Conservation (phyloP, 768 basidiomycete genomes). For the Agaricus bisporus region DNA sequence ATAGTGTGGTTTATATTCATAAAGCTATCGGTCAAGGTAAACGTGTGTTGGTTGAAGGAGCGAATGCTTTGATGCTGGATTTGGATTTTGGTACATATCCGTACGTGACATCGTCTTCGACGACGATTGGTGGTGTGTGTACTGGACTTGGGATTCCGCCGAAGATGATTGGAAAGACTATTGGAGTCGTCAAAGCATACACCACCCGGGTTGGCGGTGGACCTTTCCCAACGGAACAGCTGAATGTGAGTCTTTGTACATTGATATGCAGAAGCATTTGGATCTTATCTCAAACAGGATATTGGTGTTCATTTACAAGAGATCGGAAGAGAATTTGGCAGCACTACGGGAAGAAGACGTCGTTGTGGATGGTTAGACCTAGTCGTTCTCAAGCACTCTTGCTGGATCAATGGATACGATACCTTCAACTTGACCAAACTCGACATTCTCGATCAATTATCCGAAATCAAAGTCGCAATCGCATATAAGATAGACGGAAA, state of each 20-base stretch:
- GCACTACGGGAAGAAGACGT: conserved; percentile 86
- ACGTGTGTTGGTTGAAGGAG: conserved; percentile 89
- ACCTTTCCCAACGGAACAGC: conserved; percentile 94
- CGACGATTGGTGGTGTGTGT: conserved; percentile 91
- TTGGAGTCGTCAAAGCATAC: conserved; percentile 97
- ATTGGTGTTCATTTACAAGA: conserved; percentile 87
- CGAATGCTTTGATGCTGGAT: conserved; percentile 98
- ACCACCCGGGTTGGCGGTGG: conserved; percentile 98
- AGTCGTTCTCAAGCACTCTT: conserved; percentile 90
- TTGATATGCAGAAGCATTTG: neutral
- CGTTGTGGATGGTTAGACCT: conserved; percentile 98
- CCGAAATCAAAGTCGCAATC: conserved; percentile 84
- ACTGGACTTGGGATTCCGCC: conserved; percentile 98
- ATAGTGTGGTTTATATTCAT: conserved; percentile 85
- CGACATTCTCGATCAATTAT: conserved; percentile 80
- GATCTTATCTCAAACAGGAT: conserved; percentile 37
- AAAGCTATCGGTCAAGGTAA: conserved; percentile 70
- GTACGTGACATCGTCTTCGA: conserved; percentile 92
- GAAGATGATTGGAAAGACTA: conserved; percentile 73
- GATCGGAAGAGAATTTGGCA: conserved; percentile 88
- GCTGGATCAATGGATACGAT: conserved; percentile 94
- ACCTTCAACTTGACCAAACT: conserved; percentile 92
- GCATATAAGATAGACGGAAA: conserved; percentile 76
- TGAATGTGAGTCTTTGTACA: conserved; percentile 53
- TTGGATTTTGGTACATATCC: conserved; percentile 98